These are phyloP conservation scores for Dalbergia cultrata DNA, from an alignment of 306 rosid genomes.

Conservation along the genomic window DNA sequence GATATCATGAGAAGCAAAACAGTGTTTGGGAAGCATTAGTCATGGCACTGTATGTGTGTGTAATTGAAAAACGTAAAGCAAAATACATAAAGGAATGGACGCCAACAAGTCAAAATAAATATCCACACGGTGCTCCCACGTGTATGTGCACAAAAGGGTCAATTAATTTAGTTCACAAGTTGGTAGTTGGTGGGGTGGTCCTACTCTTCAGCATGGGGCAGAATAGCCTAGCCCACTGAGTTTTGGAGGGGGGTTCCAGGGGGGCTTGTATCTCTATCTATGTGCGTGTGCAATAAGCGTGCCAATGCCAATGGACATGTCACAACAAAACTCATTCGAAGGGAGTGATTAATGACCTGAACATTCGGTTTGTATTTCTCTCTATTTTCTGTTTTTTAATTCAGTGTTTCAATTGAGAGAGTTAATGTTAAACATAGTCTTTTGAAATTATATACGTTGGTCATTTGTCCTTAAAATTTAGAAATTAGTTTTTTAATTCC, in stretches of 20 bases:
- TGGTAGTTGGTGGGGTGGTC: slow-evolving; percentile 33
- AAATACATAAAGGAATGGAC: slow-evolving; percentile 36
- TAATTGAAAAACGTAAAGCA: not conserved
- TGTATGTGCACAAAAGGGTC: not conserved
- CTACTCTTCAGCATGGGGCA: not conserved
- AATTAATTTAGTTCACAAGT: not conserved
- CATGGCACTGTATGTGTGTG: slow-evolving; percentile 6
- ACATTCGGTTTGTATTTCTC: too few relatives aligned
- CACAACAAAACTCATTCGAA: not conserved
- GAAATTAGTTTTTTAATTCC: too few relatives aligned
- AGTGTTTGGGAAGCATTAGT: not conserved
- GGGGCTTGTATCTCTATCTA: slow-evolving; percentile 10
- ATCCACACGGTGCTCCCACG: not conserved
- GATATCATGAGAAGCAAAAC: not conserved
- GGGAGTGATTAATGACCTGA: too few relatives aligned
- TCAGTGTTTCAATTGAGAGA: too few relatives aligned
- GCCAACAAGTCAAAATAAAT: slow-evolving; percentile 35
- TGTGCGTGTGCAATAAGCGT: slow-evolving; percentile 42
- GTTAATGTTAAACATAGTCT: too few relatives aligned
- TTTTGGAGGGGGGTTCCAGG: slow-evolving; percentile 14
- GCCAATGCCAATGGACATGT: slow-evolving; percentile 16
- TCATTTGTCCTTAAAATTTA: too few relatives aligned
- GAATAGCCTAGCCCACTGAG: slow-evolving; percentile 7
- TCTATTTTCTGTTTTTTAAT: too few relatives aligned
- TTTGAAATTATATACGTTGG: too few relatives aligned